phyloP scores from a whole-genome alignment of 257 asterid genomes.

The Coffea eugenioides region DNA sequence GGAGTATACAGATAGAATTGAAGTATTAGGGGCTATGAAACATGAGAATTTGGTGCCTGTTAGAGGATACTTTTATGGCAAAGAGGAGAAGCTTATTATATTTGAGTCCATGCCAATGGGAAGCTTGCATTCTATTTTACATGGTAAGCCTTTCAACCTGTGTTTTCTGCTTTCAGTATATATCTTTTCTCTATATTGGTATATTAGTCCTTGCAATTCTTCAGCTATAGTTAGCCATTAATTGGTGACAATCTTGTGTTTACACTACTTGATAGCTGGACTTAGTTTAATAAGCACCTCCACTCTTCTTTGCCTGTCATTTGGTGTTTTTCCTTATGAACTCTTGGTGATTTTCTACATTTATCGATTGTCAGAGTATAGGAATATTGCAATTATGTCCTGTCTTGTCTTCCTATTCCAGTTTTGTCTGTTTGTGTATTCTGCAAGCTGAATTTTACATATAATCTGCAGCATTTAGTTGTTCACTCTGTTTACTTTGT shows the following conservation, averaged over 20 bases:
- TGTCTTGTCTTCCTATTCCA: background rate
- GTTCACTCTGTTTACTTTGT: background rate
- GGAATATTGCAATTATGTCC: too few relatives aligned
- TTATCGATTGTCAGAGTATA: too few relatives aligned
- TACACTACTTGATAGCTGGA: background rate
- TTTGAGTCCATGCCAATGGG: slow-evolving; percentile 45
- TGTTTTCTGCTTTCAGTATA: background rate
- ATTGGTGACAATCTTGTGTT: background rate
- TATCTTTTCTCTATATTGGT: background rate
- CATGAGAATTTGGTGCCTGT: slow-evolving; percentile 60
- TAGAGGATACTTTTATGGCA: slow-evolving; percentile 54
- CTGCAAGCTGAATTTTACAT: background rate
- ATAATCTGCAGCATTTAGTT: background rate
- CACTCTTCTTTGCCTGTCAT: background rate
- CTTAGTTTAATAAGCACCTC: background rate
- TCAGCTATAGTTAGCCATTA: too few relatives aligned
- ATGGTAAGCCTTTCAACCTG: slow-evolving; percentile 33
- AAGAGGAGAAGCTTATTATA: slow-evolving; percentile 56
- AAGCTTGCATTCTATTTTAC: slow-evolving; percentile 45
- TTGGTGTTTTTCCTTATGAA: background rate
- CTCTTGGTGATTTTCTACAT: too few relatives aligned
- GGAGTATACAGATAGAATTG: slow-evolving; percentile 40
- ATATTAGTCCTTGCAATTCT: background rate
- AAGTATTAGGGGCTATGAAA: slow-evolving; percentile 36
- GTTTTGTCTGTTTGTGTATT: background rate